Percentiles rank a stretch among this genome's conserved stretches.
phyloP scores from a whole-genome alignment of 306 rosid genomes.

The Macrotyloma uniflorum region DNA sequence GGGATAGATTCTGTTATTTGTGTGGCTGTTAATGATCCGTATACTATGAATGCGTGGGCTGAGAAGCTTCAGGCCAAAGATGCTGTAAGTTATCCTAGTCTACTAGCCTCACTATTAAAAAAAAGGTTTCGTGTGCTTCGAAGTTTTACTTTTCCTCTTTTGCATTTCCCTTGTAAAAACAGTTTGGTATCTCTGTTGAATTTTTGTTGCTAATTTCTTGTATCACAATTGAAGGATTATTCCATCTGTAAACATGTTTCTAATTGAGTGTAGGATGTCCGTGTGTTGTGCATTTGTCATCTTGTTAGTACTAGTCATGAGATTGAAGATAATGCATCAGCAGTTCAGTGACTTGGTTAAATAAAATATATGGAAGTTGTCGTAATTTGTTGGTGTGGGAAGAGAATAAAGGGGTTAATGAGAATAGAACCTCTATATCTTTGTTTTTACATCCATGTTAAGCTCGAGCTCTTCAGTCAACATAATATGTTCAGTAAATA shows the following conservation, averaged over 20 bases:
- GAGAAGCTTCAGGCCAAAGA: slow-evolving; percentile 76
- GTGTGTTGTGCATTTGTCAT: slow-evolving; percentile 3
- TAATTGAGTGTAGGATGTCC: neutral
- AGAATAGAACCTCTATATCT: neutral
- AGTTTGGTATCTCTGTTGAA: neutral
- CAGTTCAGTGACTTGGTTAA: neutral
- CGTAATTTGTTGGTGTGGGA: neutral
- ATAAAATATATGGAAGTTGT: neutral
- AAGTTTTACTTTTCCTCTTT: neutral
- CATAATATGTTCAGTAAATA: neutral
- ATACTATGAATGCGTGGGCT: slow-evolving; percentile 82
- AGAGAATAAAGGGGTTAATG: neutral
- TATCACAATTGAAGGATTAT: slow-evolving; percentile 2
- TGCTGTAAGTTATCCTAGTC: slow-evolving; percentile 61
- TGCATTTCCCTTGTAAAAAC: neutral
- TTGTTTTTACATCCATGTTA: neutral
- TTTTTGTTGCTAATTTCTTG: neutral
- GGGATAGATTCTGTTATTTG: slow-evolving; percentile 85
- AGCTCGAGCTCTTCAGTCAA: neutral
- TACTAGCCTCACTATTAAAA: slow-evolving; percentile 1
- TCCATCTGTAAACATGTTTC: slow-evolving; percentile 1
- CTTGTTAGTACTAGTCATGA: slow-evolving; percentile 1
- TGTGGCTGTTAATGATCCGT: slow-evolving; percentile 90
- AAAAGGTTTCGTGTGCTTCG: slow-evolving; percentile 1
- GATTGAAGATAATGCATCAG: slow-evolving; percentile 9